phyloP scores from a whole-genome alignment of 225 moss, liverwort and hornwort genomes.

The Polytrichum formosum region DNA sequence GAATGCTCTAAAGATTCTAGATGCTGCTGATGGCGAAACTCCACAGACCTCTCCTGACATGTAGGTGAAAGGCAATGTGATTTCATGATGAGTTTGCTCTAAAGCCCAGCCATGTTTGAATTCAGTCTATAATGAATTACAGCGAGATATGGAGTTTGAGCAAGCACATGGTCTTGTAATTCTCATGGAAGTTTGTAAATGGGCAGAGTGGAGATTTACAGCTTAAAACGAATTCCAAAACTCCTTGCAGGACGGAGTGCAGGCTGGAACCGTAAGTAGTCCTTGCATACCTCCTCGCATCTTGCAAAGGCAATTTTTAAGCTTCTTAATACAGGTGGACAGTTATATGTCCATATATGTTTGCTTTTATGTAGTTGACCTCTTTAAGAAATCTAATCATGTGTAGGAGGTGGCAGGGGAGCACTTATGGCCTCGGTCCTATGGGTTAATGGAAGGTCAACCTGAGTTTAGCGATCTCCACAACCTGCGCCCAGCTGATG shows the following conservation, averaged over 20 bases:
- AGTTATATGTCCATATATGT: not conserved
- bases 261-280: slow-evolving; percentile 83
- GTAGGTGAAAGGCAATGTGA: slow-evolving; percentile 26
- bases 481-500: slow-evolving; percentile 85
- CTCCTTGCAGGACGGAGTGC: slow-evolving; percentile 55
- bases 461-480: slow-evolving; percentile 90
- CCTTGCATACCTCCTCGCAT: not conserved
- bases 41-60: slow-evolving; percentile 55
- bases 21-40: slow-evolving; percentile 63
- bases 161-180: not conserved
- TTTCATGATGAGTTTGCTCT: not conserved
- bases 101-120: not conserved
- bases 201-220: slow-evolving; percentile 86
- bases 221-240: slow-evolving; percentile 60
- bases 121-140: not conserved
- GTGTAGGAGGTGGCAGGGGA: slow-evolving; percentile 63
- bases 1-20: slow-evolving; percentile 83
- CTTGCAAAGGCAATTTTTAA: not conserved
- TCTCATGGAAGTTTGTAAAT: slow-evolving; percentile 3
- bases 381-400: slow-evolving; percentile 11
- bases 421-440: slow-evolving; percentile 94
- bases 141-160: not conserved
- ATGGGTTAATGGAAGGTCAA: slow-evolving; percentile 58
- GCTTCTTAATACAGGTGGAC: not conserved
- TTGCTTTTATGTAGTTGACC: not conserved